Evolutionary conservation across 2,329 filamentous ascomycete species (phyloP), one percentile per base, ranked within the genome.

Genomic region (Exophiala xenobiotica): DNA sequence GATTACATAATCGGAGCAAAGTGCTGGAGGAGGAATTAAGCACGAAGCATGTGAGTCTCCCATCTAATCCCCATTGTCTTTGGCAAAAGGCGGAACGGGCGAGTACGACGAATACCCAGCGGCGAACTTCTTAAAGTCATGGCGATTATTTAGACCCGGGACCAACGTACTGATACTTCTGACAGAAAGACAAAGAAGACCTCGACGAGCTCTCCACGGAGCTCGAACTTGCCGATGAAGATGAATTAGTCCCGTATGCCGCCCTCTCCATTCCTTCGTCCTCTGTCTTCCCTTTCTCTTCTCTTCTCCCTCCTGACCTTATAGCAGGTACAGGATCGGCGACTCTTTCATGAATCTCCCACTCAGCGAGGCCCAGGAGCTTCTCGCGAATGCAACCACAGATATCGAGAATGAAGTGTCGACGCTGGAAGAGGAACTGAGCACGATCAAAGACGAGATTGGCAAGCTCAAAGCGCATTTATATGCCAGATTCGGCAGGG

Each of bases 151-250:
- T n/a, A n/a, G n/a, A n/a, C n/a, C n/a, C n/a, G n/a, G n/a, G n/a
- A n/a, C n/a, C n/a, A n/a, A n/a, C n/a, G n/a, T n/a, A n/a, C n/a
- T 2, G 24, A 8, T 12, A 6, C 16, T 18, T 18, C 5, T 20
- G 26, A 37, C 61, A 97, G 92, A 97, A 97, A 76, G 92, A 97
- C 70, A 97, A 96, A 74, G 93, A 99, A 71, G 93, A 97, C 67
- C 81, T 97, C 3, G 91, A 97, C 68, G 93, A 99, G 70, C 81
- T 99, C 48, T 87, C 86, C 1, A 88, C 80, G 47, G 93, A 99
- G 70, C 79, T 99, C 40, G 93, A 99, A 73, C 82, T 99, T 14
- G 54, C 90, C 46, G 92, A 97, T 69, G 93, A 99, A 69, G 92
- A 97, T 63, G 90, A 96, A 46, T 84, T 87, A 65, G 85, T 99